Evolutionary conservation across 495 filamentous ascomycete species (phyloP), one percentile per base, ranked within the genome.

Genomic region (Annulohypoxylon maeteangense): DNA sequence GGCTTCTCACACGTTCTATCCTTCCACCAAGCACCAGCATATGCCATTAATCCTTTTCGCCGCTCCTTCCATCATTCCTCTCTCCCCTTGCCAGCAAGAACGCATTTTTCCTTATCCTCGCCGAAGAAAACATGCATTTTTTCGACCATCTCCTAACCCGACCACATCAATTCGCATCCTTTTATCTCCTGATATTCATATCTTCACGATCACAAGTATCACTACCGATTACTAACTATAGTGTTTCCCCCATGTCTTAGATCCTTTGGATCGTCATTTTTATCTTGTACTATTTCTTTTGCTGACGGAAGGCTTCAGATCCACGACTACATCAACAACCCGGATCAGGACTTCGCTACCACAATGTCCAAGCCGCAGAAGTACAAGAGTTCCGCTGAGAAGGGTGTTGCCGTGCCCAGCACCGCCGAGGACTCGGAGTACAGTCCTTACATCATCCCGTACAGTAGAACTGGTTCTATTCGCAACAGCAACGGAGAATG

Each of bases 361-460:
- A 34, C 25, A 27, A 67, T 67, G 63, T 67, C 63, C 2, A 67
- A 67, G 63, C 63, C 63, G 0, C 54, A 59, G 31, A 67, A 67
- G 44, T 59, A 67, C 63, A 59, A 67, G 55, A 42, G 4, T 14
- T 22, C 54, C 7, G 55, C 29, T 3, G 63, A 67, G 55, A 56
- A 65, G 44, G 51, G 54, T 4, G 22, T 32, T 32, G 31, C 12
- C n/a, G 61, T 60, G 25, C 54, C 67, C 10, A 31, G 32, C 55
- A 40, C 62, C 8, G 45, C 55, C 25, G 42, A 32, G 31, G 18
- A n/a, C 44, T 25, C 45, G 0, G 51, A 53, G 8, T 71, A 65
- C 40, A 65, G 56, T n/a, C 74, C 74, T 3, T 70, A 74, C 54
- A 74, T 71, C 12, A 64, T 67, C 6, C 74, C 74, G 11, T 74